These are phyloP conservation scores for Pseudocercospora crystallina DNA, from an alignment of 2,329 filamentous ascomycete species.

Conservation along the genomic window DNA sequence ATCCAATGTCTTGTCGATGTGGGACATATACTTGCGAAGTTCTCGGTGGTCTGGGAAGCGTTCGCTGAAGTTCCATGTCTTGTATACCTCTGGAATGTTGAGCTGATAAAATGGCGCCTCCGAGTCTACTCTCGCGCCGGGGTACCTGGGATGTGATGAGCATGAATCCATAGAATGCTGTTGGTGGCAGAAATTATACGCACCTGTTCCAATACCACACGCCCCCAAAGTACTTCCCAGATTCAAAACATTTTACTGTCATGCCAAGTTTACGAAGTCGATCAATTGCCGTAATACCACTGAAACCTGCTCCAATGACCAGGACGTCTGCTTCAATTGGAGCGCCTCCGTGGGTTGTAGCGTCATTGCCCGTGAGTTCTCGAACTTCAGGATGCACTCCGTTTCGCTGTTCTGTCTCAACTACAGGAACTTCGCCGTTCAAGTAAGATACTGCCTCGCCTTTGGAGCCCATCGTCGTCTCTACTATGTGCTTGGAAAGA, in stretches of 20 bases:
- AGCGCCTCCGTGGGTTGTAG: not conserved
- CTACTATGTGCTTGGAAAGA: no score
- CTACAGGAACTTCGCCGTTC: constrained; percentile 18
- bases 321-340: constrained; percentile 25
- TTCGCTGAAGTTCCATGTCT: constrained; percentile 56
- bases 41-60: constrained; percentile 39
- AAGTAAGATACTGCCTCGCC: constrained; percentile 10
- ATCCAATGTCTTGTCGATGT: constrained; percentile 57
- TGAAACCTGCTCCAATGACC: constrained; percentile 43
- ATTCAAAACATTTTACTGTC: constrained; percentile 38
- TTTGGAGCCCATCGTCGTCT: not conserved
- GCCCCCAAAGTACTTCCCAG: constrained; percentile 38
- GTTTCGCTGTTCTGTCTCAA: constrained; percentile 6
- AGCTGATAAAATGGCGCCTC: constrained; percentile 50
- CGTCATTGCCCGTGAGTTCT: constrained; percentile 11
- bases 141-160: constrained; percentile 27
- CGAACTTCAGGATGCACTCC: constrained; percentile 8
- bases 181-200: not conserved
- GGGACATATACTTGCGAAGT: constrained; percentile 58
- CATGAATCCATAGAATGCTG: not conserved
- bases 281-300: constrained; percentile 41
- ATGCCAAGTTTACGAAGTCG: constrained; percentile 35
- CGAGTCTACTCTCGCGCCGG: constrained; percentile 50
- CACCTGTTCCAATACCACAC: constrained; percentile 41
- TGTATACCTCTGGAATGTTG: constrained; percentile 45